Conservation (phyloP, 495 filamentous ascomycete species). For the Recurvomyces mirabilis region DNA sequence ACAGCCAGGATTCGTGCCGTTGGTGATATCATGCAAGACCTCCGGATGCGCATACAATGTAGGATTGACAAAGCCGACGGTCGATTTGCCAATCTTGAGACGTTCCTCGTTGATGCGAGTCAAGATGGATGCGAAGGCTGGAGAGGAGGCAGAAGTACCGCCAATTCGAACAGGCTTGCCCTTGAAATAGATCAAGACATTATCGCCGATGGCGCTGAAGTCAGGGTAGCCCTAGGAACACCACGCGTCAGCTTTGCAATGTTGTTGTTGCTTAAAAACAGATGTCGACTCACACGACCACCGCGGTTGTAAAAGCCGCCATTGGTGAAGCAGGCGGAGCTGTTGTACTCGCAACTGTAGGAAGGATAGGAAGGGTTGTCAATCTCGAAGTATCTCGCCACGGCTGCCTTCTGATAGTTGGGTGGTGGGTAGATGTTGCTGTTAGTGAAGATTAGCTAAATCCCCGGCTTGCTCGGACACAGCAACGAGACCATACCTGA, state of each 20-base stretch:
- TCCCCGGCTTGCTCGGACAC: neutral
- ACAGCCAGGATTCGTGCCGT: constrained; percentile 6
- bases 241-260: neutral
- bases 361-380: constrained; percentile 29
- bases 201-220: constrained; percentile 38
- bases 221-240: constrained; percentile 50
- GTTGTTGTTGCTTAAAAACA: neutral
- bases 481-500: neutral
- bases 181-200: constrained; percentile 7
- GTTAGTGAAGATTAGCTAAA: neutral
- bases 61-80: constrained; percentile 52
- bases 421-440: constrained; percentile 35
- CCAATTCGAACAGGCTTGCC: constrained; percentile 9
- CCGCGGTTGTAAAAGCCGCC: neutral
- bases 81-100: constrained; percentile 41
- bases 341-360: constrained; percentile 4
- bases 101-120: constrained; percentile 54
- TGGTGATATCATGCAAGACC: constrained; percentile 21
- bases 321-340: neutral
- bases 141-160: constrained; percentile 13
- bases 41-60: constrained; percentile 49
- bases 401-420: constrained; percentile 43
- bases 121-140: constrained; percentile 35
- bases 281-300: neutral
- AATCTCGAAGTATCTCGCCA: constrained; percentile 40